Conservation (phyloP, 2,329 filamentous ascomycete species). For the Botrytis deweyae region DNA sequence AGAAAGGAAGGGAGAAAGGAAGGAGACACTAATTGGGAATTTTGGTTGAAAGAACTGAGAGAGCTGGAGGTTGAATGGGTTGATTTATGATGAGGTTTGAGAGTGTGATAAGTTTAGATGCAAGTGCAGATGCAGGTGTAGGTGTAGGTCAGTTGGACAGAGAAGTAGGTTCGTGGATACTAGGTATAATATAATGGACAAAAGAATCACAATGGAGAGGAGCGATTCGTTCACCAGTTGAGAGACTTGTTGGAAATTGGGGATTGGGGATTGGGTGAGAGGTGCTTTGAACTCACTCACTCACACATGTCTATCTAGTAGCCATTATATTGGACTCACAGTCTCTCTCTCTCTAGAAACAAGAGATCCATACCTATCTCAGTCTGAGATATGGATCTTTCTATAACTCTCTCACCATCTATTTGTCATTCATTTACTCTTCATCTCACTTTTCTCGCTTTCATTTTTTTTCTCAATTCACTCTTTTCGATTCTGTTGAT, state of each 20-base stretch:
- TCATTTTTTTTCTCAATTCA: neutral
- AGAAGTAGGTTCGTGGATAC: neutral
- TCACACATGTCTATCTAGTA: neutral
- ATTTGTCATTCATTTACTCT: neutral
- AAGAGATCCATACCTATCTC: neutral
- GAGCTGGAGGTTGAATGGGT: neutral
- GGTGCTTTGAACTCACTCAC: neutral
- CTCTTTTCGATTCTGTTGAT: neutral
- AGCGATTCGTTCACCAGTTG: neutral
- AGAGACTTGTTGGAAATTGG: neutral
- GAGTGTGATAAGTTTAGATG: neutral
- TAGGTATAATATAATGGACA: neutral
- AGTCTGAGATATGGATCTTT: neutral
- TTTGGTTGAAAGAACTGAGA: neutral
- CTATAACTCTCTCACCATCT: neutral
- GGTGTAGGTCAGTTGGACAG: neutral
- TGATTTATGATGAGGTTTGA: neutral
- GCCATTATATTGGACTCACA: neutral
- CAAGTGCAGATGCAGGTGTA: neutral
- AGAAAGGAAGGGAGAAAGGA: too few relatives aligned
- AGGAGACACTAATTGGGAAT: neutral
- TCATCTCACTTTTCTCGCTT: too few relatives aligned
- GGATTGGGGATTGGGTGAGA: neutral
- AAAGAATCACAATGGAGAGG: neutral
- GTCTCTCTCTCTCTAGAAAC: neutral